Evolutionary conservation across 225 moss, liverwort and hornwort species (phyloP).

Genomic region (Thuidium tamariscinum): DNA sequence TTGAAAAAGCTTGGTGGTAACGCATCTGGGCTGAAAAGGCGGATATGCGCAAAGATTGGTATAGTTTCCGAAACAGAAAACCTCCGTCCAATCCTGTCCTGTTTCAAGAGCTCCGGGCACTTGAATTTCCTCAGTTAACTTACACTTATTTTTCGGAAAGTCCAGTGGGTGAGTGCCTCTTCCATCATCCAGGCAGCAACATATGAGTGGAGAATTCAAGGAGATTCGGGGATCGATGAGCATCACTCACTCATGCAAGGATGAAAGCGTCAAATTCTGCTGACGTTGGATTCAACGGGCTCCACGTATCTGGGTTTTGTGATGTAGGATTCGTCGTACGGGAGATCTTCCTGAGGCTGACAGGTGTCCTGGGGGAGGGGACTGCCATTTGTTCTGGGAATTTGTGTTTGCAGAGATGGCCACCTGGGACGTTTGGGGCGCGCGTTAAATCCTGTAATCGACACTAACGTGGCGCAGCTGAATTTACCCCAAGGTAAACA

Average conservation of each 20-base stretch:
- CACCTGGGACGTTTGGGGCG: not conserved
- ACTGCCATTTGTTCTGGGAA: too few relatives aligned
- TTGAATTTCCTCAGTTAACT: not conserved
- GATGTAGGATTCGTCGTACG: not conserved
- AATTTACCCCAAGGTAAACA: too few relatives aligned
- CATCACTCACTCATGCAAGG: too few relatives aligned
- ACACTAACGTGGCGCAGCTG: too few relatives aligned
- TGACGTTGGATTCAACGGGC: not conserved
- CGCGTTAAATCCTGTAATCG: too few relatives aligned
- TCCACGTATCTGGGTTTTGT: not conserved
- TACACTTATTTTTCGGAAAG: not conserved
- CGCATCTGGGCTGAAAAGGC: not conserved
- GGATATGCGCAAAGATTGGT: too few relatives aligned
- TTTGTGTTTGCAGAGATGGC: not conserved
- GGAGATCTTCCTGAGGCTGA: too few relatives aligned
- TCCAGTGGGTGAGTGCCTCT: too few relatives aligned
- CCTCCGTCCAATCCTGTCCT: too few relatives aligned
- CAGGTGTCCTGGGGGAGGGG: not conserved
- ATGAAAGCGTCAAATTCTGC: not conserved
- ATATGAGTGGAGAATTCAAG: not conserved
- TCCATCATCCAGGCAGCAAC: not conserved
- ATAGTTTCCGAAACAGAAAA: not conserved
- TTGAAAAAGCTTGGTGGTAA: not conserved
- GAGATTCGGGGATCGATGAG: not conserved
- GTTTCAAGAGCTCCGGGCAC: not conserved